phyloP scores from a whole-genome alignment of 2,329 filamentous ascomycete genomes.

The Penicillium hordei region DNA sequence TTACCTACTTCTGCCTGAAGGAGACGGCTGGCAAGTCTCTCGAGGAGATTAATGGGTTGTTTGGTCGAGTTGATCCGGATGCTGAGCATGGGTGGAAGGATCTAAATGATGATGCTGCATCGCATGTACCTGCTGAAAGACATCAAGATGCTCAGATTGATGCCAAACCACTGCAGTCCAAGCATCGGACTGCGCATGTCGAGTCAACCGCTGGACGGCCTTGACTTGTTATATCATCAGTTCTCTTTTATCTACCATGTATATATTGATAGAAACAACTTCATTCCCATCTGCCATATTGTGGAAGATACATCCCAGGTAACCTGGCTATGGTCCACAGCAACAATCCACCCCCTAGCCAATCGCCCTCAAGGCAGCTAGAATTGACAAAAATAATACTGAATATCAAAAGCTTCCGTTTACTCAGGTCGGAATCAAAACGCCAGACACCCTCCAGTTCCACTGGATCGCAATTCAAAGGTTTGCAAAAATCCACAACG shows the following conservation, averaged over 20 bases:
- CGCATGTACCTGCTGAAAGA: background rate
- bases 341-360: constrained; percentile 1
- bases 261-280: background rate
- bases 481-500: constrained; percentile 1
- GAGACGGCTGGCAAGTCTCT: constrained; percentile 57
- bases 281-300: constrained; percentile 8
- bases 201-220: constrained; percentile 16
- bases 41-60: constrained; percentile 58
- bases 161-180: constrained; percentile 2
- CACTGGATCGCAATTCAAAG: constrained; percentile 15
- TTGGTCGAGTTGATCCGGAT: constrained; percentile 39
- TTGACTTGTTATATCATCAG: constrained; percentile 3
- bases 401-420: background rate
- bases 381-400: background rate
- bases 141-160: background rate
- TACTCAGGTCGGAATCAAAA: constrained; percentile 6
- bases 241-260: background rate
- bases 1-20: constrained; percentile 55
- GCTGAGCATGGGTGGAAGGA: constrained; percentile 16
- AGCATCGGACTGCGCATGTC: constrained; percentile 11
- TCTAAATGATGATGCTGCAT: background rate
- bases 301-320: background rate
- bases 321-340: background rate
- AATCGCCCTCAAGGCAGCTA: constrained; percentile 1
- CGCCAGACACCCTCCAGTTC: constrained; percentile 20